Evolutionary conservation across 257 asterid species (phyloP).

Genomic region (Dorcoceras hygrometricum): DNA sequence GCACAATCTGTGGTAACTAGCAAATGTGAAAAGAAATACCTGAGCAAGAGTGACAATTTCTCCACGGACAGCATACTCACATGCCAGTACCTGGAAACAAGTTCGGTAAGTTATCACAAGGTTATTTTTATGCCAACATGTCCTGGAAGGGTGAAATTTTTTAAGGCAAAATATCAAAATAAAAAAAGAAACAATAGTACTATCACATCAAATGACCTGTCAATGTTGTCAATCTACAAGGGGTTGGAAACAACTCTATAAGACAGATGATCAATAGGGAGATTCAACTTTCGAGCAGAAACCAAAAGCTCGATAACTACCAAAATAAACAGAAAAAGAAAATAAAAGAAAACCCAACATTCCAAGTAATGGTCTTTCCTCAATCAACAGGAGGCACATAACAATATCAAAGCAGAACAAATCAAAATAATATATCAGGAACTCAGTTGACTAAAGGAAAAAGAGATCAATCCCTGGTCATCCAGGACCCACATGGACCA

Average conservation of each 20-base stretch:
- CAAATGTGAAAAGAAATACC: conserved; percentile 37
- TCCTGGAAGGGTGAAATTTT: background rate
- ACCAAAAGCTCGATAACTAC: background rate
- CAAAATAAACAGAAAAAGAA: background rate
- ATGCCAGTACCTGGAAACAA: conserved; percentile 67
- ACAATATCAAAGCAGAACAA: background rate
- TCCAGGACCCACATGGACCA: too few relatives aligned
- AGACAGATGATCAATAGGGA: background rate
- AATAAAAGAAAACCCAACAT: too few relatives aligned
- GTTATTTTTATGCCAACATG: conserved; percentile 8
- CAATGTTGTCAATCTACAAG: background rate
- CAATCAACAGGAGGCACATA: background rate
- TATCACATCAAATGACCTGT: background rate
- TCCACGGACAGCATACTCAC: conserved; percentile 98
- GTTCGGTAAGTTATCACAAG: background rate
- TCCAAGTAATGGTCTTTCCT: background rate
- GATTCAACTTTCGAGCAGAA: background rate
- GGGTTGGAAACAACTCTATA: background rate
- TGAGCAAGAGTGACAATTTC: conserved; percentile 92
- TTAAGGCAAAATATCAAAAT: background rate
- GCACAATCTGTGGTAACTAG: background rate
- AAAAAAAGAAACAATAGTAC: background rate
- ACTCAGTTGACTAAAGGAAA: background rate
- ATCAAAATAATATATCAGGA: background rate
- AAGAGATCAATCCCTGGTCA: background rate